These are phyloP conservation scores for Leptodermis oblonga DNA, from an alignment of 257 asterid genomes.

Conservation along the genomic window DNA sequence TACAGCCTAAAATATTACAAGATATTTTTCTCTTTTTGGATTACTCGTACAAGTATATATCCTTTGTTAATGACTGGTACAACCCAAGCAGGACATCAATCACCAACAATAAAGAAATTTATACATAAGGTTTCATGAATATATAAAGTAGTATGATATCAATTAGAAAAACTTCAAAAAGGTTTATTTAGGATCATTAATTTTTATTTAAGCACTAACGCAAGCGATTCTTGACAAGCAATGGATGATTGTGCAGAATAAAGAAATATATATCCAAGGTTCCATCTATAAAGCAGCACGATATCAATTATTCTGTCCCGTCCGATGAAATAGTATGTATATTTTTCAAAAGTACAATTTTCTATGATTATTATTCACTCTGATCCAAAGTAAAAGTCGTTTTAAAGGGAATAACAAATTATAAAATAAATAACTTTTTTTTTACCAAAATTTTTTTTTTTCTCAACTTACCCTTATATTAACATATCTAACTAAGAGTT, in stretches of 20 bases:
- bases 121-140: not conserved
- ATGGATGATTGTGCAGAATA: not conserved
- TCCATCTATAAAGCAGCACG: not conserved
- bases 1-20: not conserved
- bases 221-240: not conserved
- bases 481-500: no score
- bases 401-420: no score
- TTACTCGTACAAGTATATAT: not conserved
- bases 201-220: not conserved
- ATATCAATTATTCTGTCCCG: not conserved
- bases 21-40: not conserved
- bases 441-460: no score
- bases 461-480: no score
- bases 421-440: no score
- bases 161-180: not conserved
- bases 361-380: no score
- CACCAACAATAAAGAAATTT: not conserved
- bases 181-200: not conserved
- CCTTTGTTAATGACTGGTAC: conserved; percentile 7
- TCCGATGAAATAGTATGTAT: no score
- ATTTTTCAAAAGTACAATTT: no score
- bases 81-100: not conserved
- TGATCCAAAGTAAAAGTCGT: no score
- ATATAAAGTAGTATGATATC: conserved; percentile 2
- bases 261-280: no score